Conservation (phyloP, 2,329 filamentous ascomycete genomes). For the Botrytis galanthina region DNA sequence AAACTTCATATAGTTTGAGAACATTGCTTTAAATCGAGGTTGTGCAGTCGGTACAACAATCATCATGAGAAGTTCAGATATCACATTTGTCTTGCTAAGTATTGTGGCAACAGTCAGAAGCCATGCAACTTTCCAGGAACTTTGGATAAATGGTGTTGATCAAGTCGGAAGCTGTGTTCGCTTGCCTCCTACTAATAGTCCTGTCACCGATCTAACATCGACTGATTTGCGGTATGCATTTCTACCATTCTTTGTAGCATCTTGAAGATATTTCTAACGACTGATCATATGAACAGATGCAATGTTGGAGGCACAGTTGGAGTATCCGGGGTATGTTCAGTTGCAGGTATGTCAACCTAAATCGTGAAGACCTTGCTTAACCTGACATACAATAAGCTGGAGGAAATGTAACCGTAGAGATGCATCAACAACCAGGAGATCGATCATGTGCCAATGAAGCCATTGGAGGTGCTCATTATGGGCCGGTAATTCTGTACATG, state of each 20-base stretch:
- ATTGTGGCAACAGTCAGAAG: neutral
- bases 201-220: slow-evolving; percentile 49
- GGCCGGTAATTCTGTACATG: slow-evolving; percentile 53
- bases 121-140: slow-evolving; percentile 43
- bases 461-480: slow-evolving; percentile 54
- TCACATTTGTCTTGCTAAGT: neutral
- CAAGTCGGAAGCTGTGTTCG: slow-evolving; percentile 48
- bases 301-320: slow-evolving; percentile 43
- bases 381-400: slow-evolving; percentile 36
- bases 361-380: neutral
- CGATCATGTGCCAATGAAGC: slow-evolving; percentile 48
- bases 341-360: slow-evolving; percentile 19
- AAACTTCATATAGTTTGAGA: neutral
- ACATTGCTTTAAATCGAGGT: neutral
- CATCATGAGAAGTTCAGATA: neutral
- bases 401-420: slow-evolving; percentile 53
- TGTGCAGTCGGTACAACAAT: neutral
- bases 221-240: slow-evolving; percentile 37
- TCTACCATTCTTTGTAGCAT: too few relatives aligned
- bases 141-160: slow-evolving; percentile 49
- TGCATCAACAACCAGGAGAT: slow-evolving; percentile 53
- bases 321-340: slow-evolving; percentile 38
- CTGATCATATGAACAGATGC: slow-evolving; percentile 44
- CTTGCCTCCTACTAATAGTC: slow-evolving; percentile 50
- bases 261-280: neutral